Evolutionary conservation across 495 filamentous ascomycete genomes (phyloP).

Genomic region (Penicillium fimorum): DNA sequence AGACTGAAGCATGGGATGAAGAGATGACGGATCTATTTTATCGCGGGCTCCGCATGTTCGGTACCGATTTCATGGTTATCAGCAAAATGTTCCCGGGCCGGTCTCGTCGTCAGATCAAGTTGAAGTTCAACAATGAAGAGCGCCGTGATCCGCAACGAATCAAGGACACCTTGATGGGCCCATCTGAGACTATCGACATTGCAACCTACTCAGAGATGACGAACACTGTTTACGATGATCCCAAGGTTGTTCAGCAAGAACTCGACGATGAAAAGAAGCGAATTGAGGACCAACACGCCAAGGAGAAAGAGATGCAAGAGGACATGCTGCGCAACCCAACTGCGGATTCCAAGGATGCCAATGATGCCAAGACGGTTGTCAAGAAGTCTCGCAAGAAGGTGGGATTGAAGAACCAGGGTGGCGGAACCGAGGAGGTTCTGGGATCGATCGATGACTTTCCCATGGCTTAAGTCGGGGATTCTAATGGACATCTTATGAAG

Average conservation of each 20-base stretch:
- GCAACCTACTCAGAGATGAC: conserved; percentile 64
- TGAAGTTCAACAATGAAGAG: conserved; percentile 93
- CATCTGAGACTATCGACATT: conserved; percentile 60
- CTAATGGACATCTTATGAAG: conserved; percentile 4
- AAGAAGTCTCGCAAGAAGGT: conserved; percentile 43
- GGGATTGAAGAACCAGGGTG: conserved; percentile 29
- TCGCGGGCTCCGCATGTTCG: conserved; percentile 77
- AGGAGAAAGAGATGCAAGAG: conserved; percentile 53
- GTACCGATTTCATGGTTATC: conserved; percentile 91
- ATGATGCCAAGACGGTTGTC: conserved; percentile 37
- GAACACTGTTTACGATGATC: conserved; percentile 52
- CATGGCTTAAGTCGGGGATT: conserved; percentile 20
- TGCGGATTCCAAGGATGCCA: conserved; percentile 35
- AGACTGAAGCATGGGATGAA: conserved; percentile 72
- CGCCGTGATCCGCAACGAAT: conserved; percentile 67
- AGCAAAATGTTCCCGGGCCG: conserved; percentile 75
- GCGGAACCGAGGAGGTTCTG: conserved; percentile 44
- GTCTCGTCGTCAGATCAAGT: conserved; percentile 75
- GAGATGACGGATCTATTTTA: conserved; percentile 83
- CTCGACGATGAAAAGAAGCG: conserved; percentile 69
- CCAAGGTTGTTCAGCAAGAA: conserved; percentile 56
- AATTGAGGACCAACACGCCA: conserved; percentile 65
- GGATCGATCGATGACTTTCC: conserved; percentile 42
- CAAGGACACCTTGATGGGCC: conserved; percentile 62
- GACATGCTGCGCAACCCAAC: conserved; percentile 48